Percentiles rank a stretch among this genome's conserved stretches.
These are phyloP conservation scores for Penicillium sp. DNA, from an alignment of 2,329 filamentous ascomycete genomes.

Conservation along the genomic window DNA sequence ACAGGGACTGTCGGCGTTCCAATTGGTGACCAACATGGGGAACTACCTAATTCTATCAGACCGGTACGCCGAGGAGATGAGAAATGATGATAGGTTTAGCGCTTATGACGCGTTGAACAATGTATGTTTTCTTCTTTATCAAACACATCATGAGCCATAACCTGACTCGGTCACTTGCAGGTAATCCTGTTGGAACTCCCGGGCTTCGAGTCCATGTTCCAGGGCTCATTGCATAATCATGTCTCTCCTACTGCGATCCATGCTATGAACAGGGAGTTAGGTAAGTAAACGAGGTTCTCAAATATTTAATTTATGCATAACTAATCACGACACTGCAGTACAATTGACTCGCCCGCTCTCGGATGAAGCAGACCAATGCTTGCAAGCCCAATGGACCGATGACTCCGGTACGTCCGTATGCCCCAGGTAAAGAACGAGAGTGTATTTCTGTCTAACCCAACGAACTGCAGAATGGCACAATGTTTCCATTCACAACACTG, in stretches of 20 bases:
- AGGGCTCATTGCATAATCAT: not conserved
- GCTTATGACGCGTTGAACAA: not conserved
- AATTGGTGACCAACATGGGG: constrained; percentile 1
- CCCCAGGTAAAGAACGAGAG: not conserved
- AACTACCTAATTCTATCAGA: not conserved
- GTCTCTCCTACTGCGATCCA: not conserved
- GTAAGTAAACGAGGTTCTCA: not conserved
- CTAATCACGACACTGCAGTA: not conserved
- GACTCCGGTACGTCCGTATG: not conserved
- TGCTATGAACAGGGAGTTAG: not conserved
- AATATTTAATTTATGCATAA: not conserved
- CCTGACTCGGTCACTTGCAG: not conserved
- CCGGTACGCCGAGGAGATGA: constrained; percentile 3
- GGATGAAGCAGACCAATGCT: not conserved
- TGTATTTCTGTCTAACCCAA: not conserved
- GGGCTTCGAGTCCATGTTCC: not conserved
- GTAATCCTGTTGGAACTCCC: not conserved
- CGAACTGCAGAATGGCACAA: not conserved
- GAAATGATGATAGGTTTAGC: constrained; percentile 5
- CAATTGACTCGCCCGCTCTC: not conserved
- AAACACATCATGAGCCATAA: not conserved
- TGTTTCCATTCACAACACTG: not conserved
- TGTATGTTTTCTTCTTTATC: not conserved
- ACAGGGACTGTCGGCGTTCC: not conserved
- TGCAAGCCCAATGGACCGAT: not conserved